Percentiles rank a stretch among this genome's conserved stretches.
These are phyloP conservation scores for Neoboletus magnificus DNA, from an alignment of 768 basidiomycete species.

Conservation along the genomic window DNA sequence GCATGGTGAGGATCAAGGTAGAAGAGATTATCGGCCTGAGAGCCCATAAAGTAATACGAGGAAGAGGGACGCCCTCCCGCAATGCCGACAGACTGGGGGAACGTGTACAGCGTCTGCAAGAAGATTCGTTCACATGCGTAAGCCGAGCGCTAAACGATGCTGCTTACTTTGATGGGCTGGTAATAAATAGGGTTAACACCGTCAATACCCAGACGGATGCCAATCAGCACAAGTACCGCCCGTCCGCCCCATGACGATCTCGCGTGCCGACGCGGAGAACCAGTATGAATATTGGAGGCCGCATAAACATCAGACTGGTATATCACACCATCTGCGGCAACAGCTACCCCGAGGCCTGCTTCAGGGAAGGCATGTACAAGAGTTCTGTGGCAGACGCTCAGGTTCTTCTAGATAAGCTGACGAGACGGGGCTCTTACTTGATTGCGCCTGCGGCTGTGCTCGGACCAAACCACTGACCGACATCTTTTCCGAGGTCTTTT, in stretches of 20 bases:
- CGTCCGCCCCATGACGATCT: slow-evolving; percentile 67
- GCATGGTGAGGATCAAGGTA: slow-evolving; percentile 82
- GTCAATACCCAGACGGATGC: slow-evolving; percentile 83
- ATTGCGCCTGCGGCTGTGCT: slow-evolving; percentile 97
- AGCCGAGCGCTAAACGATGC: not conserved
- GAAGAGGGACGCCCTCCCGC: slow-evolving; percentile 96
- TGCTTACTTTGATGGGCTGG: slow-evolving; percentile 69
- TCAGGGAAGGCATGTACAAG: slow-evolving; percentile 78
- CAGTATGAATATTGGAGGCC: slow-evolving; percentile 50
- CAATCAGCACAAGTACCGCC: slow-evolving; percentile 83
- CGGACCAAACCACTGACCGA: slow-evolving; percentile 98
- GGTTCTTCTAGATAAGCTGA: not conserved
- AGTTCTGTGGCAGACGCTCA: slow-evolving; percentile 43
- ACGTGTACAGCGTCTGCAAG: slow-evolving; percentile 75
- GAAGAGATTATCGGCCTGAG: slow-evolving; percentile 84
- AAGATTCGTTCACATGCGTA: not conserved
- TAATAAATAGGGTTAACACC: slow-evolving; percentile 96
- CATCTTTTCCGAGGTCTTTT: slow-evolving; percentile 90
- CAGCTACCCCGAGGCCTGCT: slow-evolving; percentile 74
- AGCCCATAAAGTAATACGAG: slow-evolving; percentile 96
- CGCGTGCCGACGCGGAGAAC: slow-evolving; percentile 31
- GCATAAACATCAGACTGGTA: slow-evolving; percentile 85
- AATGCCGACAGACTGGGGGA: slow-evolving; percentile 95
- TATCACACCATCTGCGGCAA: slow-evolving; percentile 78
- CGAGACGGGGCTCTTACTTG: slow-evolving; percentile 49